Evolutionary conservation across 345 rosid genomes (phyloP).

Genomic region (Isatis tinctoria): DNA sequence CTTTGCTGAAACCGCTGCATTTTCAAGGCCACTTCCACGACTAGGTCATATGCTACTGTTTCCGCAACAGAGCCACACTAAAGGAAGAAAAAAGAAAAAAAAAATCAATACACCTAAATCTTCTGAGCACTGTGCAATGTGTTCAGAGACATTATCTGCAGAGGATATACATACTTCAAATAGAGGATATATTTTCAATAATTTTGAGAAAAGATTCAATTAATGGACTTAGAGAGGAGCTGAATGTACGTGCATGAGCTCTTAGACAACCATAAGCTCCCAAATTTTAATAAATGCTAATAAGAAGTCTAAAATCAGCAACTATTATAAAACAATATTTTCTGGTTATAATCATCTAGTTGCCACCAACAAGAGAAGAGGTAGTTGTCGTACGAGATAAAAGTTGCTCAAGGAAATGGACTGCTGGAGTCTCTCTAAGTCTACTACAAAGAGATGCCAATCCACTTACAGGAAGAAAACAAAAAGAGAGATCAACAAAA

Average conservation of each 20-base stretch:
- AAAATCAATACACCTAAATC: conserved; percentile 10
- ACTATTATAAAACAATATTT: background rate
- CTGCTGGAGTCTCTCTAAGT: background rate
- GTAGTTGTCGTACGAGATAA: background rate
- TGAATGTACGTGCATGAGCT: background rate
- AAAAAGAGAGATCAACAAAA: background rate
- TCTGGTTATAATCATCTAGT: background rate
- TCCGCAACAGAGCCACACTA: conserved; percentile 97
- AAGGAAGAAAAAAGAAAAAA: conserved; percentile 11
- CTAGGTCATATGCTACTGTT: conserved; percentile 94
- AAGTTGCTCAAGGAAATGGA: conserved; percentile 12
- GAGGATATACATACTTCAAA: background rate
- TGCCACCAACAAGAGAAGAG: background rate
- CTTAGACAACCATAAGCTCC: background rate
- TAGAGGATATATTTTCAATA: background rate
- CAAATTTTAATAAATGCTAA: background rate
- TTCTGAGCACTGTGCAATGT: background rate
- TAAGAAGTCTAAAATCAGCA: background rate
- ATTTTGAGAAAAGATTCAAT: background rate
- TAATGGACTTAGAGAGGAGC: background rate
- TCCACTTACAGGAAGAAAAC: background rate
- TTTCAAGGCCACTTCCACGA: conserved; percentile 87
- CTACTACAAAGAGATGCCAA: background rate
- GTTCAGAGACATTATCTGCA: conserved; percentile 5
- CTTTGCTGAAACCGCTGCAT: conserved; percentile 87